phyloP scores from a whole-genome alignment of 176 grass and related monocot species.

The Oryza rufipogon region DNA sequence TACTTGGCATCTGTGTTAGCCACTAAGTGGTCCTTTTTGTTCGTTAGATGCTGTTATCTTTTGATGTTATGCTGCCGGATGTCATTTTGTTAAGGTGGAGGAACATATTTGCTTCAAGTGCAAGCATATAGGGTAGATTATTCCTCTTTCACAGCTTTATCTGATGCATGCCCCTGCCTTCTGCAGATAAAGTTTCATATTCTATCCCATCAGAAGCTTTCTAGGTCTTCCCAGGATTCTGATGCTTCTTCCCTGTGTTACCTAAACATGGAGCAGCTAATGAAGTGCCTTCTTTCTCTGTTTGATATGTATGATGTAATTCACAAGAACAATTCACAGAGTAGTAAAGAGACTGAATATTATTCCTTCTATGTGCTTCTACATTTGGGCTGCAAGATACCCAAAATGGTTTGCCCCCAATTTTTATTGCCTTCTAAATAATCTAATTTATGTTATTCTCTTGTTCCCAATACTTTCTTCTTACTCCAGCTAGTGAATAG shows the following conservation, averaged over 20 bases:
- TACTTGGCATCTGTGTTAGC: background rate
- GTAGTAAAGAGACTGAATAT: conserved; percentile 65
- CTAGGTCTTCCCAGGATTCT: conserved; percentile 47
- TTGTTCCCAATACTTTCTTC: conserved; percentile 3
- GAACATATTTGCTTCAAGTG: conserved; percentile 34
- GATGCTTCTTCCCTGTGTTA: conserved; percentile 71
- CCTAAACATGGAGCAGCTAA: conserved; percentile 91
- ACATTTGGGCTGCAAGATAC: conserved; percentile 75
- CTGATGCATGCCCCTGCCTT: conserved; percentile 30
- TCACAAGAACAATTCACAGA: conserved; percentile 45
- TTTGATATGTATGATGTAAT: conserved; percentile 69
- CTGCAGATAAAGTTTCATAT: conserved; percentile 91
- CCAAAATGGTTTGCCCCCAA: conserved; percentile 65
- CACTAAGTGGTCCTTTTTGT: conserved; percentile 12
- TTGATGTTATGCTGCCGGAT: background rate
- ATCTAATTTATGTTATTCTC: conserved; percentile 13
- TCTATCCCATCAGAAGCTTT: conserved; percentile 75
- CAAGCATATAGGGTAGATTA: background rate
- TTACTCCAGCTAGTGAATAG: conserved; percentile 21
- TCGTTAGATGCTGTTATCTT: conserved; percentile 18
- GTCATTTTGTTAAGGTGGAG: conserved; percentile 19
- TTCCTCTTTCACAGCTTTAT: conserved; percentile 8
- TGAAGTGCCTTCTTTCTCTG: conserved; percentile 82
- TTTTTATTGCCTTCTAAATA: conserved; percentile 24
- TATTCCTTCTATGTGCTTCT: conserved; percentile 92